Percentiles rank a stretch among this genome's conserved stretches.
Evolutionary conservation across 129 eudicot species (phyloP).

Genomic region (Mikania micrantha): DNA sequence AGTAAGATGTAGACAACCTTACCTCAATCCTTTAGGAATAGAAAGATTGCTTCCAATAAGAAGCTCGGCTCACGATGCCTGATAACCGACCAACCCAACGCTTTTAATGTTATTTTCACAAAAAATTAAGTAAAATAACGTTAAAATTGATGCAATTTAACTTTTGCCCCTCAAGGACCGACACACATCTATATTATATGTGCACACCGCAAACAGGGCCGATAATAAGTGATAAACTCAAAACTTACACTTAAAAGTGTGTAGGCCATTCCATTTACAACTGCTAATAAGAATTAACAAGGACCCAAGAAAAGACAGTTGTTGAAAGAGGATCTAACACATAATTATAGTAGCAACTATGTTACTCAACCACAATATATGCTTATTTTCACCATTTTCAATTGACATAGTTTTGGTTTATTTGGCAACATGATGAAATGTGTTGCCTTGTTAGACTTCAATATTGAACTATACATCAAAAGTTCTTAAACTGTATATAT

Average conservation of each 20-base stretch:
- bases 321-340: constrained; percentile 4
- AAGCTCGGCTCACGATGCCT: too few species aligned
- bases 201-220: too few species aligned
- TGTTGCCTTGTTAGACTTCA: not conserved
- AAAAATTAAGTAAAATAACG: too few species aligned
- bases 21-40: too few species aligned
- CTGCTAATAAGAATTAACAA: constrained; percentile 3
- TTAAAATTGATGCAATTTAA: too few species aligned
- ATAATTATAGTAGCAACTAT: not conserved
- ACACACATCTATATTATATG: too few species aligned
- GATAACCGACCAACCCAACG: too few species aligned
- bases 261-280: not conserved
- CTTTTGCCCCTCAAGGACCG: too few species aligned
- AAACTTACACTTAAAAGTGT: not conserved
- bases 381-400: not conserved
- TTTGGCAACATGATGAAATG: not conserved
- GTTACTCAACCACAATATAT: not conserved
- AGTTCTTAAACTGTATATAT: not conserved
- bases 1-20: too few species aligned
- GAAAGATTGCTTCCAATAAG: too few species aligned
- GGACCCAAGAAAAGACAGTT: not conserved
- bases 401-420: not conserved
- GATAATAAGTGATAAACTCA: too few species aligned
- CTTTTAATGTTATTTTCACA: too few species aligned
- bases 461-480: not conserved